A percentile compares a stretch with the other conserved stretches of the same genome.
phyloP scores from a whole-genome alignment of 177 flowering plant species.

The Vitis hybrid region DNA sequence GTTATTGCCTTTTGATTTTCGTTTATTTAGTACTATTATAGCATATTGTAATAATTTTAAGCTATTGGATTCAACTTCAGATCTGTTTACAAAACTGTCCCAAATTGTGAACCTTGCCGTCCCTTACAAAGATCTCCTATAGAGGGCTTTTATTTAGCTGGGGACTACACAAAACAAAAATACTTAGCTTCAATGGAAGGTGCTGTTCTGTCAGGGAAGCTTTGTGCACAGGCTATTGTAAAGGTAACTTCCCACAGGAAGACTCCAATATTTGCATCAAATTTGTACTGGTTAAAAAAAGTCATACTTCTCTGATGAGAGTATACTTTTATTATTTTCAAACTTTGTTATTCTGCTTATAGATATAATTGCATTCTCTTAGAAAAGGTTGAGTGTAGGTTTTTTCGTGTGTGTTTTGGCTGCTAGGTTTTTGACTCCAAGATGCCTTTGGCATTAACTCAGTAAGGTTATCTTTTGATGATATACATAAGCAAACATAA shows the following conservation, averaged over 20 bases:
- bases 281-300: background rate
- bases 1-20: background rate
- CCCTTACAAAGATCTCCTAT: constrained; percentile 74
- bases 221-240: constrained; percentile 71
- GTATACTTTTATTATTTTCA: too few species aligned
- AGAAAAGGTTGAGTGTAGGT: too few species aligned
- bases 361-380: background rate
- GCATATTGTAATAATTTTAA: background rate
- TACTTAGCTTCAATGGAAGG: constrained; percentile 92
- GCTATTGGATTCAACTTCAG: constrained; percentile 21
- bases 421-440: too few species aligned
- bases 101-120: constrained; percentile 72
- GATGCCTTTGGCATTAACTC: too few species aligned
- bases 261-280: too few species aligned
- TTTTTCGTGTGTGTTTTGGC: too few species aligned
- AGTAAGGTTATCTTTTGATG: too few species aligned
- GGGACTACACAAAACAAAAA: constrained; percentile 81
- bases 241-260: constrained; percentile 40
- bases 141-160: constrained; percentile 75
- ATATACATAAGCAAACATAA: too few species aligned
- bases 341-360: too few species aligned
- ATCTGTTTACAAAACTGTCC: constrained; percentile 76
- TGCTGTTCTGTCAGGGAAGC: constrained; percentile 80
- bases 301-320: too few species aligned
- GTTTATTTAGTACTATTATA: too few species aligned